These are phyloP conservation scores for Penicillium sp. DNA, from an alignment of 2,329 filamentous ascomycete species.

Conservation along the genomic window DNA sequence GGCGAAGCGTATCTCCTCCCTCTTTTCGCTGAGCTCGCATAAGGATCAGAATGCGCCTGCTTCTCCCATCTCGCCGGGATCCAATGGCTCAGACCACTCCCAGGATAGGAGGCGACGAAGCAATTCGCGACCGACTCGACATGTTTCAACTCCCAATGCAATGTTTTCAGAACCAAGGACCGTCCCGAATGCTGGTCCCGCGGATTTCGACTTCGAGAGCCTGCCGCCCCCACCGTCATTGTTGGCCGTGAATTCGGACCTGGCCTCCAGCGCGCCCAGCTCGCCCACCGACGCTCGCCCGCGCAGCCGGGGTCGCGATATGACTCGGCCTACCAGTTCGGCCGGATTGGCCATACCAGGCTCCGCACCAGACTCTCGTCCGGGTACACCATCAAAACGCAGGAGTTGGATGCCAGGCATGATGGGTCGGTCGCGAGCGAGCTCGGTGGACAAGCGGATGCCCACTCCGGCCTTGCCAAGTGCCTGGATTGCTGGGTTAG, in stretches of 20 bases:
- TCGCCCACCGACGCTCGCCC: constrained; percentile 36
- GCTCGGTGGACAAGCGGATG: constrained; percentile 34
- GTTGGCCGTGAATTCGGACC: constrained; percentile 38
- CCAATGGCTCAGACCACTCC: constrained; percentile 21
- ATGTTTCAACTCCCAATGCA: constrained; percentile 36
- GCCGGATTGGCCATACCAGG: constrained; percentile 37
- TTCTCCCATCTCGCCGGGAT: constrained; percentile 28
- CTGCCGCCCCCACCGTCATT: constrained; percentile 45
- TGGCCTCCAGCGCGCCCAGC: constrained; percentile 35
- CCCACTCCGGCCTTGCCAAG: constrained; percentile 36
- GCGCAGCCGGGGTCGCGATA: constrained; percentile 40
- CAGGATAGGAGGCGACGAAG: constrained; percentile 30
- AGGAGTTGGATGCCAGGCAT: constrained; percentile 49
- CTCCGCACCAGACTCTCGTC: constrained; percentile 35
- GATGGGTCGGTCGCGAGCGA: constrained; percentile 38
- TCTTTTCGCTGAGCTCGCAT: constrained; percentile 44
- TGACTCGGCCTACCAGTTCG: constrained; percentile 37
- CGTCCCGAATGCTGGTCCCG: constrained; percentile 24
- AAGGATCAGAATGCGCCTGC: constrained; percentile 36
- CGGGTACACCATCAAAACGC: constrained; percentile 41
- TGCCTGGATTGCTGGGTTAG: constrained; percentile 62
- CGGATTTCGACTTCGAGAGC: constrained; percentile 35
- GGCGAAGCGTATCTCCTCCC: constrained; percentile 48
- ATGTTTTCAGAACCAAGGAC: constrained; percentile 31
- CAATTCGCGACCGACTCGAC: constrained; percentile 35